Evolutionary conservation across 805 yeast genomes (phyloP).

Genomic region (Candida xiaguanensis): DNA sequence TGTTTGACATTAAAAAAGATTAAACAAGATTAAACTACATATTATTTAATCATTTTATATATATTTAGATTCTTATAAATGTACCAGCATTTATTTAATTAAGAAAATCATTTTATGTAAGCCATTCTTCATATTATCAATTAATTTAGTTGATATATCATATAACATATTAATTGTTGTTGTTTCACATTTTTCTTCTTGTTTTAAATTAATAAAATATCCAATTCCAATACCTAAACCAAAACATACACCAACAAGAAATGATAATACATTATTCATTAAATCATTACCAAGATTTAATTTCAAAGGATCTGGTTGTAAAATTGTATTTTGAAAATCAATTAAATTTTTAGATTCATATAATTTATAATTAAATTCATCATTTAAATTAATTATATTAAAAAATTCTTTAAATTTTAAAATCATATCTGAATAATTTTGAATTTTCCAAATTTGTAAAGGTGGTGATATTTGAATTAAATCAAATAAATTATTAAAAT

Average conservation of each 20-base stretch:
- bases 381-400: conserved; percentile 17
- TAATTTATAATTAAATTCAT: conserved; percentile 24
- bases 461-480: conserved; percentile 31
- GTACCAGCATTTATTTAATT: conserved; percentile 4
- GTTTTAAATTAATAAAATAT: conserved; percentile 7
- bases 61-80: not conserved
- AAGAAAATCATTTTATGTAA: conserved; percentile 1
- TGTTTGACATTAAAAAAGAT: no score
- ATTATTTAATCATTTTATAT: no score
- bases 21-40: no score
- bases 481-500: conserved; percentile 36
- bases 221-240: conserved; percentile 32
- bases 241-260: conserved; percentile 34
- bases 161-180: not conserved
- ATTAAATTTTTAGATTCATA: conserved; percentile 25
- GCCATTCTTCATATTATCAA: not conserved
- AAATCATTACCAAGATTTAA: conserved; percentile 11
- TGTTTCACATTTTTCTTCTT: not conserved
- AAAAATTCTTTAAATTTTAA: conserved; percentile 25
- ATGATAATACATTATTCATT: conserved; percentile 20
- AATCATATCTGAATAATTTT: conserved; percentile 26
- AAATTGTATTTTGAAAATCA: conserved; percentile 24
- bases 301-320: conserved; percentile 25
- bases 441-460: conserved; percentile 37
- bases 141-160: conserved; percentile 3